Base-by-base conservation (phyloP, 2,329 filamentous ascomycete species). In the Dichotomopilus funicola region DNA sequence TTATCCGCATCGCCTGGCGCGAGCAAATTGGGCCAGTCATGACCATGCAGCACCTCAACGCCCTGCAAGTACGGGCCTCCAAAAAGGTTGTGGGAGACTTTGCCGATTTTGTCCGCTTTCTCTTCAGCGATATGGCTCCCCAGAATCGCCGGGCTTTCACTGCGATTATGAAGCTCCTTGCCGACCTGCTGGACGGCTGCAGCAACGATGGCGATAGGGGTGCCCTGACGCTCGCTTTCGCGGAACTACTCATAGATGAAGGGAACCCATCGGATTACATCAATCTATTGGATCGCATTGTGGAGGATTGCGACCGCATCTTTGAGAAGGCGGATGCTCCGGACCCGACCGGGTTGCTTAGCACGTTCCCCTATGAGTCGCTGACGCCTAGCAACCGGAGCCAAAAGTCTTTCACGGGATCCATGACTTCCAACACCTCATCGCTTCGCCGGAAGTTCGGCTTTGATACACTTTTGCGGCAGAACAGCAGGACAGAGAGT, bases 161-260 rank as follows among this genome's bases (percentile, higher is more conserved):
- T 40, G 83, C 87, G 0, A 81, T 96, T 50, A 86, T 96, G 66
- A 92, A 90, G 65, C 78, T 97, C 36, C 77, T 97, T 31, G 88
- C 89, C 0, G 90, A 96, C 66, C 75, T 97, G 35, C 80, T 96
- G 6, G 91, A 95, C 61, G 91, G 89, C 2, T 96, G 91, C 62
- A 86, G 86, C 50, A 96, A 95, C 64, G 92, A 96, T 66, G 88
- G 90, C 36, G 92, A 96, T 67, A 82, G 91, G 48, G 92, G 92
- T 49, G 88, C 89, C 27, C 73, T 97, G 63, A 96, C 91, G 0
- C 83, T 89, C 45, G 88, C 90, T 1, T 96, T 97, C 73, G 86
- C 91, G 0, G 91, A 96, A 67, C 78, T 96, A 50, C 75, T 97
- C 6, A 87, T 94, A 2, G 81, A 85, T 4, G 86, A 91, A 56